Evolutionary conservation across 805 yeast species (phyloP).

Genomic region (Ogataea sp.): DNA sequence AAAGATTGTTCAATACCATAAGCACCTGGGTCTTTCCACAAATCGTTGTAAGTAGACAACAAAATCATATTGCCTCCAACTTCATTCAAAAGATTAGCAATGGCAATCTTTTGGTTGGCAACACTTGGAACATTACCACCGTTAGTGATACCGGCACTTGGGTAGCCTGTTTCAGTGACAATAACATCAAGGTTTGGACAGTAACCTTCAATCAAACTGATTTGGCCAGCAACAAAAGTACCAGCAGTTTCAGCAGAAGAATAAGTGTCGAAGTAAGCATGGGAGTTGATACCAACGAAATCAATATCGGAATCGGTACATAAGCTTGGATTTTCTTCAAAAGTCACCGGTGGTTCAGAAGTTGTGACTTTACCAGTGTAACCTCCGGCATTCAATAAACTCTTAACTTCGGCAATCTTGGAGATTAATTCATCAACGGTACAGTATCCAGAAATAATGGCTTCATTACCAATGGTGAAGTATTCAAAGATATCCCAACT

Average conservation of each 20-base stretch:
- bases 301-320: constrained; percentile 69
- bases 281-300: constrained; percentile 79
- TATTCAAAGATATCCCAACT: constrained; percentile 70
- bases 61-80: constrained; percentile 58
- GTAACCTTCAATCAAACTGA: constrained; percentile 38
- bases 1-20: constrained; percentile 84
- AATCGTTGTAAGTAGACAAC: constrained; percentile 74
- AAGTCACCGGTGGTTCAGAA: constrained; percentile 83
- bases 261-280: constrained; percentile 69
- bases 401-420: constrained; percentile 60
- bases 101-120: constrained; percentile 66
- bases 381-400: constrained; percentile 56
- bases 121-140: constrained; percentile 67
- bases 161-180: constrained; percentile 88
- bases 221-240: constrained; percentile 56
- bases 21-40: constrained; percentile 81
- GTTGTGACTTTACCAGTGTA: constrained; percentile 73
- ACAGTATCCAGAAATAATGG: constrained; percentile 55
- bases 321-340: constrained; percentile 51
- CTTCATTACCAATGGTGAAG: constrained; percentile 87
- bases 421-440: constrained; percentile 52
- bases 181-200: constrained; percentile 51
- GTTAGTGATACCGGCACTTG: constrained; percentile 61
- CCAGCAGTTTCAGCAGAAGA: constrained; percentile 66
- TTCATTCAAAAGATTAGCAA: constrained; percentile 50